A percentile compares a stretch with the other conserved stretches of the same genome.
phyloP scores from a whole-genome alignment of 2,329 filamentous ascomycete species.

The Penicillium occitanis region DNA sequence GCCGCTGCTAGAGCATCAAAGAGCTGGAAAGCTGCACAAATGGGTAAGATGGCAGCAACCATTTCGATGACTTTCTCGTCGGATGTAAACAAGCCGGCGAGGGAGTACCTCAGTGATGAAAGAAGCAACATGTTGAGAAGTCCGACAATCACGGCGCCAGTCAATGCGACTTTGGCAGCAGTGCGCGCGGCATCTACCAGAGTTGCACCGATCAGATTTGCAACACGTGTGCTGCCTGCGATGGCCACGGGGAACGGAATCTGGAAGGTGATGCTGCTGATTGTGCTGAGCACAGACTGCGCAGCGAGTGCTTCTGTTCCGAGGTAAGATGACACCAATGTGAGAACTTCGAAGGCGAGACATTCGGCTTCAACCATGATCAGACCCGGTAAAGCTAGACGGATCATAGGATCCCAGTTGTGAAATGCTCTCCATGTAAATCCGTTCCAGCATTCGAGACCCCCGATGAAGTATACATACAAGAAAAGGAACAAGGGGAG shows the following conservation, averaged over 20 bases:
- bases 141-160: constrained; percentile 68
- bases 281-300: constrained; percentile 78
- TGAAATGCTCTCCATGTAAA: constrained; percentile 67
- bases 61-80: constrained; percentile 68
- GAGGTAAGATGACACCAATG: constrained; percentile 76
- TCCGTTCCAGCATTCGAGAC: constrained; percentile 77
- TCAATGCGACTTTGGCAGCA: constrained; percentile 73
- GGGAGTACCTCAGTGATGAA: constrained; percentile 65
- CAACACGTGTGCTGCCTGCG: constrained; percentile 81
- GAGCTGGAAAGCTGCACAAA: constrained; percentile 85
- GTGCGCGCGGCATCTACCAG: constrained; percentile 77
- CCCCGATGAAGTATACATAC: constrained; percentile 71
- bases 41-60: constrained; percentile 68
- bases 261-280: constrained; percentile 80
- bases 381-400: constrained; percentile 81
- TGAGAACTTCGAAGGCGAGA: constrained; percentile 88
- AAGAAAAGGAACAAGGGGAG: constrained; percentile 70
- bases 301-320: constrained; percentile 79
- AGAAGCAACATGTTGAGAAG: constrained; percentile 74
- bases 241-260: constrained; percentile 90
- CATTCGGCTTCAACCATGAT: constrained; percentile 94
- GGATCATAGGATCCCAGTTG: constrained; percentile 84
- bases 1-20: constrained; percentile 79
- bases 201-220: constrained; percentile 86
- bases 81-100: constrained; percentile 76